Evolutionary conservation across 2,329 filamentous ascomycete genomes (phyloP).

Genomic region (Colletotrichum sp.): DNA sequence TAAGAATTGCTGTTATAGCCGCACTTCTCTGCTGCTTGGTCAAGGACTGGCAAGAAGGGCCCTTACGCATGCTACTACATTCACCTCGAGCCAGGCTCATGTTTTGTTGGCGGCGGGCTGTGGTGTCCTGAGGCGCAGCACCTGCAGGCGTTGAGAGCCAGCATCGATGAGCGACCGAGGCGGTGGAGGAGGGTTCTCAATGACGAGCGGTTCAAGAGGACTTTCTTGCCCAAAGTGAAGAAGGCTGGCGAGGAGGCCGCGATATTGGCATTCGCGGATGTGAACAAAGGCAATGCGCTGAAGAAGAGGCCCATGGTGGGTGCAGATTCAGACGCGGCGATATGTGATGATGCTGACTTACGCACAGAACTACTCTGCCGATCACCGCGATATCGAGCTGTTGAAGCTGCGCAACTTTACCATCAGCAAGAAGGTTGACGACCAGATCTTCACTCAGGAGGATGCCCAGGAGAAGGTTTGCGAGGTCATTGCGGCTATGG

Average conservation of each 20-base stretch:
- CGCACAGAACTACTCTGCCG: conserved; percentile 71
- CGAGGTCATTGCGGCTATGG: conserved; percentile 70
- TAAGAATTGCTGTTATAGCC: conserved; percentile 51
- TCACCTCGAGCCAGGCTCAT: conserved; percentile 75
- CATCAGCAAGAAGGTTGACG: conserved; percentile 69
- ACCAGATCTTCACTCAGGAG: conserved; percentile 66
- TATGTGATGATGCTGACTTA: not conserved
- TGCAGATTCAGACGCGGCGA: not conserved
- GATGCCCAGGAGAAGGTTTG: conserved; percentile 70
- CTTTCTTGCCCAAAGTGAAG: conserved; percentile 59
- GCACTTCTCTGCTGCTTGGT: conserved; percentile 86
- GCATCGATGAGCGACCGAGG: conserved; percentile 76
- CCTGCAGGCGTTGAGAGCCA: conserved; percentile 71
- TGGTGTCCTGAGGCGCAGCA: conserved; percentile 77
- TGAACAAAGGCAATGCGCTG: conserved; percentile 76
- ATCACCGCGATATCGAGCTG: conserved; percentile 81
- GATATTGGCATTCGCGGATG: conserved; percentile 71
- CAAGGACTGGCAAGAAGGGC: conserved; percentile 84
- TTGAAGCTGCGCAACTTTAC: conserved; percentile 84
- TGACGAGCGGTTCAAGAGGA: conserved; percentile 63
- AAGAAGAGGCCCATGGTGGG: conserved; percentile 86
- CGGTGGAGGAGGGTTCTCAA: conserved; percentile 73
- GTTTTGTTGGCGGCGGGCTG: conserved; percentile 80
- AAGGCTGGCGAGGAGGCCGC: conserved; percentile 61
- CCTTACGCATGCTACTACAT: conserved; percentile 90